Percentiles rank a stretch among this genome's conserved stretches.
Evolutionary conservation across 257 asterid species (phyloP).

Genomic region (Fraxinus americana): DNA sequence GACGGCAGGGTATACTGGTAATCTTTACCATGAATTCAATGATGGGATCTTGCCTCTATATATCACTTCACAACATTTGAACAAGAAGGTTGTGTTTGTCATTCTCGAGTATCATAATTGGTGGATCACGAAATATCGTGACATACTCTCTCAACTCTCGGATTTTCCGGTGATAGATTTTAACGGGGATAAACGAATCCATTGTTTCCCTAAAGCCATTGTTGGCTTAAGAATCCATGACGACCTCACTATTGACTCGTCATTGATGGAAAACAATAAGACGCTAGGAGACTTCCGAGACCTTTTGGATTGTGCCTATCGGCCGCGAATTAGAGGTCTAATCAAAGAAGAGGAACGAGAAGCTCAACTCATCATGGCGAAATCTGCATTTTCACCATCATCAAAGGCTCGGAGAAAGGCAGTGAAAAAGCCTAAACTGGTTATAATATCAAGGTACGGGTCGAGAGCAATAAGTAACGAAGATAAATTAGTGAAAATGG

Average conservation of each 20-base stretch:
- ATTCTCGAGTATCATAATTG: conserved; percentile 79
- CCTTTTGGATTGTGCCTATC: conserved; percentile 61
- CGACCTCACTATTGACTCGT: conserved; percentile 62
- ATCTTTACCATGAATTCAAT: conserved; percentile 87
- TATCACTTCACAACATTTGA: conserved; percentile 72
- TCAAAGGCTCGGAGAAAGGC: neutral
- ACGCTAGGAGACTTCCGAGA: conserved; percentile 58
- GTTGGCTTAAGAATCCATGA: conserved; percentile 75
- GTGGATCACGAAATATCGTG: conserved; percentile 88
- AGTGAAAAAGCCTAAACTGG: conserved; percentile 53
- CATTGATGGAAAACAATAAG: conserved; percentile 45
- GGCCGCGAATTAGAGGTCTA: conserved; percentile 63
- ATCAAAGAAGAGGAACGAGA: conserved; percentile 56
- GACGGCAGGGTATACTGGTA: conserved; percentile 94
- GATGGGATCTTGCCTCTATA: conserved; percentile 88
- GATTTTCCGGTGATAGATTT: conserved; percentile 66
- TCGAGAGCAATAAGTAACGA: conserved; percentile 70
- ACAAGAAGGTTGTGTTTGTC: conserved; percentile 69
- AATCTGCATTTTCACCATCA: conserved; percentile 18
- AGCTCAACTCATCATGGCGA: conserved; percentile 21
- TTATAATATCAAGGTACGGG: conserved; percentile 74
- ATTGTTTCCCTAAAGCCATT: conserved; percentile 78
- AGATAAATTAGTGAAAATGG: conserved; percentile 50
- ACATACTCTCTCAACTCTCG: conserved; percentile 61
- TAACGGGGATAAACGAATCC: conserved; percentile 45